phyloP scores from a whole-genome alignment of 257 asterid species.

The Catharanthus roseus region DNA sequence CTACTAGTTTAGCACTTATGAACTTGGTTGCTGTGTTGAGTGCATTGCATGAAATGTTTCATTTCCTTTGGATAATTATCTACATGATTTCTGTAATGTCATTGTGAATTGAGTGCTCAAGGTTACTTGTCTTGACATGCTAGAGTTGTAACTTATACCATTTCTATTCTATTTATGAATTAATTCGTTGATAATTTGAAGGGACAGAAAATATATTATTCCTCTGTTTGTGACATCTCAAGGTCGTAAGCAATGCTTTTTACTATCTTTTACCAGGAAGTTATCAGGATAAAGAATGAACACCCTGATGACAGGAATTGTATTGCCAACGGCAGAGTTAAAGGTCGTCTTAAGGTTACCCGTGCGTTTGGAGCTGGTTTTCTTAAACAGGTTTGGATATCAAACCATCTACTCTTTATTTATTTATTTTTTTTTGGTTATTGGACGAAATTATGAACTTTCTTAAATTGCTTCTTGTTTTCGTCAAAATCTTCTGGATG shows the following conservation, averaged over 20 bases:
- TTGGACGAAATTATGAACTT: not conserved
- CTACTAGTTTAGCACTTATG: too few relatives aligned
- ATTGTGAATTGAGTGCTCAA: not conserved
- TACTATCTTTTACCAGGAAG: constrained; percentile 52
- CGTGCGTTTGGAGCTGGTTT: constrained; percentile 99
- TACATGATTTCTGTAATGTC: not conserved
- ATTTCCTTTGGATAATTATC: not conserved
- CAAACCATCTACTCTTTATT: not conserved
- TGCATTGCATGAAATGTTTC: not conserved
- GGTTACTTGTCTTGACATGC: not conserved
- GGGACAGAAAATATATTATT: not conserved
- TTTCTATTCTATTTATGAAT: not conserved
- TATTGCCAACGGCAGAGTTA: constrained; percentile 86
- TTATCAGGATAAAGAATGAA: constrained; percentile 81
- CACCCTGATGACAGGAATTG: constrained; percentile 95
- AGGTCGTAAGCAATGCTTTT: not conserved
- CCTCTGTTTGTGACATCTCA: not conserved
- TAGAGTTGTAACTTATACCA: not conserved
- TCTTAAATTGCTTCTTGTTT: not conserved
- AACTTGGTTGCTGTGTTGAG: not conserved
- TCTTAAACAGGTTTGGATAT: constrained; percentile 70
- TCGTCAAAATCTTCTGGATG: not conserved
- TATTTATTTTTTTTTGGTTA: not conserved
- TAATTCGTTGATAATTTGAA: not conserved
- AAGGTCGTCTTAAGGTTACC: constrained; percentile 96